phyloP scores from a whole-genome alignment of 139 green algal species.

The Edaphochlamys debaryana region DNA sequence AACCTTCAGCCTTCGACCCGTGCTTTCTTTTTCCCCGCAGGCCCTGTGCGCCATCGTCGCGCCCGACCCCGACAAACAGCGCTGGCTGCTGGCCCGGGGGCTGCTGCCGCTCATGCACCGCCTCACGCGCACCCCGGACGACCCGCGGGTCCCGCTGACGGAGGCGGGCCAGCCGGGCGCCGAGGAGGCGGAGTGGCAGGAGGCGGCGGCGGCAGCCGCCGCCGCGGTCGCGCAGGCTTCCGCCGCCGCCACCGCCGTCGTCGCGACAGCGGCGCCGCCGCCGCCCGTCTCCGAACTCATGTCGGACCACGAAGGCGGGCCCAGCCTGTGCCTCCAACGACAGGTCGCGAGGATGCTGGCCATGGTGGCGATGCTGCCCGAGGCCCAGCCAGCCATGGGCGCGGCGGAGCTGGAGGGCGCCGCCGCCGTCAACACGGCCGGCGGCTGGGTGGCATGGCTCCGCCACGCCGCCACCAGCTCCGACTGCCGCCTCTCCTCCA shows the following conservation, averaged over 20 bases:
- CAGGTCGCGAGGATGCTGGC: constrained; percentile 74
- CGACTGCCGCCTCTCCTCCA: constrained; percentile 75
- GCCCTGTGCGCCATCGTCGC: constrained; percentile 71
- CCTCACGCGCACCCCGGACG: constrained; percentile 50
- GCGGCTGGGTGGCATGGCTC: constrained; percentile 68
- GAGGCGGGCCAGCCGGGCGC: constrained; percentile 19
- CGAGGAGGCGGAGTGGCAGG: not conserved
- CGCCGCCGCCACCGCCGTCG: not conserved
- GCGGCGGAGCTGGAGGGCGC: not conserved
- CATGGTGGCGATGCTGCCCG: constrained; percentile 61
- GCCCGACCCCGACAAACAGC: constrained; percentile 62
- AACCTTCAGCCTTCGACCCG: too few species aligned
- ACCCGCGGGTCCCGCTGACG: constrained; percentile 17
- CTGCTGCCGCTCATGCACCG: constrained; percentile 74
- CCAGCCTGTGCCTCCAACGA: constrained; percentile 38
- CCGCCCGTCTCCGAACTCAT: constrained; percentile 3
- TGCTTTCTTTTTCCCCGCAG: too few species aligned
- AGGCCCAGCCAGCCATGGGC: constrained; percentile 29
- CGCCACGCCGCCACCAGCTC: constrained; percentile 43
- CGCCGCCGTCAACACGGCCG: not conserved
- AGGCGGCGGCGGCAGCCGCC: not conserved
- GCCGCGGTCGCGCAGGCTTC: not conserved
- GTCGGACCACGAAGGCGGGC: constrained; percentile 12
- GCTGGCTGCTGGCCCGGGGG: constrained; percentile 70
- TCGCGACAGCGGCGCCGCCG: not conserved